These are phyloP conservation scores for Irpex sp. DNA, from an alignment of 1,284 basidiomycete genomes.

Conservation along the genomic window DNA sequence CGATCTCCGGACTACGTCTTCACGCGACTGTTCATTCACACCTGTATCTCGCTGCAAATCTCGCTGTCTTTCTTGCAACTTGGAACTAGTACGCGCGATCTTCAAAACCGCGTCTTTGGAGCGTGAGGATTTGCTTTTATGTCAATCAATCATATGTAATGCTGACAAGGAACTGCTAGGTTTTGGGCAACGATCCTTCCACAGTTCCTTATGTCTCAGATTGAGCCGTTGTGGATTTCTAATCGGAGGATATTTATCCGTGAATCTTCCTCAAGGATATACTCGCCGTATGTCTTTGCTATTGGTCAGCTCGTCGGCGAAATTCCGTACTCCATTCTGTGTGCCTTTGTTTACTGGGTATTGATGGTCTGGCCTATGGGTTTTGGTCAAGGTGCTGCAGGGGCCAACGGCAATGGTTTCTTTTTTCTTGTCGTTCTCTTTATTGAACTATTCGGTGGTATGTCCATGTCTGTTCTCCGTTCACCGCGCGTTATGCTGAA, in stretches of 20 bases:
- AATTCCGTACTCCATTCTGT: conserved; percentile 75
- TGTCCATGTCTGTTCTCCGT: neutral
- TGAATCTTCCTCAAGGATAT: conserved; percentile 74
- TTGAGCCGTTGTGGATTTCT: conserved; percentile 86
- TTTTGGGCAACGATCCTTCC: conserved; percentile 73
- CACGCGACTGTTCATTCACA: conserved; percentile 78
- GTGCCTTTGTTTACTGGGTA: conserved; percentile 75
- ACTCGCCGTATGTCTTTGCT: conserved; percentile 81
- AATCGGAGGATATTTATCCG: conserved; percentile 72
- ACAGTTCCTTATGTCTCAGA: conserved; percentile 75
- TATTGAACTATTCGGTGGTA: conserved; percentile 64
- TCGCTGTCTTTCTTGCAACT: conserved; percentile 85
- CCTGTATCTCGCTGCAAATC: conserved; percentile 76
- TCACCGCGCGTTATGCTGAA: neutral
- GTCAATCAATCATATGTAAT: too few relatives aligned
- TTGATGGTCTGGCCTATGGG: conserved; percentile 76
- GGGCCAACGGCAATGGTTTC: conserved; percentile 71
- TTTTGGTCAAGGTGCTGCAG: conserved; percentile 63
- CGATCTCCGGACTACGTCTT: conserved; percentile 81
- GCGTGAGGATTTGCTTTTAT: conserved; percentile 37
- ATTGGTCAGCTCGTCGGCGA: conserved; percentile 81
- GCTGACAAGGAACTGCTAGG: conserved; percentile 26
- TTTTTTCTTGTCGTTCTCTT: conserved; percentile 70
- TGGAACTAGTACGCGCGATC: conserved; percentile 58
- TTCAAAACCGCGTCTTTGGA: conserved; percentile 85